Evolutionary conservation across 306 rosid species (phyloP).

Genomic region (Trichosanthes cucumerina): DNA sequence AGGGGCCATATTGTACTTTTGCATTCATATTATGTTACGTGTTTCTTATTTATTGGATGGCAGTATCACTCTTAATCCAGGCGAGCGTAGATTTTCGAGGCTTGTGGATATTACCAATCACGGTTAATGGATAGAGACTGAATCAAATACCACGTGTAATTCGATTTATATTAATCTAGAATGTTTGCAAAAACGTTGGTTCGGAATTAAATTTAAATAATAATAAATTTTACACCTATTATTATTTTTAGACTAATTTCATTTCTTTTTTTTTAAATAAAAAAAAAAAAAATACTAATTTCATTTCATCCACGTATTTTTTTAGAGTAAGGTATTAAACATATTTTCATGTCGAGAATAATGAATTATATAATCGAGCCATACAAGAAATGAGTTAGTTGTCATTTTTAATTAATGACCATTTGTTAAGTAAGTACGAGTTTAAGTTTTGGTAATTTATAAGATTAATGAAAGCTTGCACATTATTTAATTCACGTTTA

Average conservation of each 20-base stretch:
- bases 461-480: too few species aligned
- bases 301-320: too few species aligned
- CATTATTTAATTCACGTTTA: too few species aligned
- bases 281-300: too few species aligned
- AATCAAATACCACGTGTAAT: constrained; percentile 29
- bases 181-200: background rate
- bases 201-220: background rate
- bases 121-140: constrained; percentile 20
- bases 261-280: too few species aligned
- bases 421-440: too few species aligned
- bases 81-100: background rate
- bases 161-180: background rate
- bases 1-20: background rate
- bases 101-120: background rate
- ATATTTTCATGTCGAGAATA: background rate
- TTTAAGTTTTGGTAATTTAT: too few species aligned
- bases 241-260: background rate
- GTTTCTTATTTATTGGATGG: background rate
- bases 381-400: too few species aligned
- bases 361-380: background rate
- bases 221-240: too few species aligned
- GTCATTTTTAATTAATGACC: too few species aligned
- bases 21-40: background rate
- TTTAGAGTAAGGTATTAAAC: background rate
- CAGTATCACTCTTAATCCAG: background rate